Base-by-base conservation (phyloP, 202 grass and related monocot species). In the Setaria italica region DNA sequence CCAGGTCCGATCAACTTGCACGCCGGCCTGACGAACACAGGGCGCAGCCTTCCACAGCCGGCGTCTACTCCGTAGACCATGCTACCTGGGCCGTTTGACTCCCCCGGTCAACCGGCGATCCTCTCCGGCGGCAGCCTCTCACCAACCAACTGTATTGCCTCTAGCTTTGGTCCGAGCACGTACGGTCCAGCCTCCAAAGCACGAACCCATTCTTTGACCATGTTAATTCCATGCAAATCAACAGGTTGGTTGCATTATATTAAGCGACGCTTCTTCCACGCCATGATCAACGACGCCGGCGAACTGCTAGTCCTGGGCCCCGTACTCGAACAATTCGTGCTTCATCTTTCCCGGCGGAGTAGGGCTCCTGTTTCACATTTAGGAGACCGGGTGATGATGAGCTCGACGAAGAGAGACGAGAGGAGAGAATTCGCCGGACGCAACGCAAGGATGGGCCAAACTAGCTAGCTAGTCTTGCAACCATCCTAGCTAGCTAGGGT, bases 301-400 rank as follows among this genome's bases (percentile, higher is more conserved):
- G 60, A 25, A 32, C 41, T 39, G 75, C 20, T 15, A 14, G 48
- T 0, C 20, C 56, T 9, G 2, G 66, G 65, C 13, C 50, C 63
- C 51, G 20, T 53, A 19, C 20, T 12, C 5, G 16, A 39, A 50
- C 16, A 57, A 10, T 58, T 20, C 6, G 34, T 45, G 65, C 33
- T 2, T 7, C 79, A 15, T 42, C 35, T 69, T 80, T 58, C 4
- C 80, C 67, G 16, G 66, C 50, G 14, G 21, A 14, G 47, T 7
- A 33, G 72, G 82, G 33, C 35, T 32, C 14, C 14, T 76, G 60
- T 55, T 77, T 33, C 21, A 5, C 50, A 41, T 69, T 37, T 11
- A 8, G 83, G 51, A 32, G 64, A 85, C 74, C 51, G 45, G 83
- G 11, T 2, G 83, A 78, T 70, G 54, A 56, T 13, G 56, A 8